These are phyloP conservation scores for Orbilia quercus DNA, from an alignment of 2,329 filamentous ascomycete genomes.

Conservation along the genomic window DNA sequence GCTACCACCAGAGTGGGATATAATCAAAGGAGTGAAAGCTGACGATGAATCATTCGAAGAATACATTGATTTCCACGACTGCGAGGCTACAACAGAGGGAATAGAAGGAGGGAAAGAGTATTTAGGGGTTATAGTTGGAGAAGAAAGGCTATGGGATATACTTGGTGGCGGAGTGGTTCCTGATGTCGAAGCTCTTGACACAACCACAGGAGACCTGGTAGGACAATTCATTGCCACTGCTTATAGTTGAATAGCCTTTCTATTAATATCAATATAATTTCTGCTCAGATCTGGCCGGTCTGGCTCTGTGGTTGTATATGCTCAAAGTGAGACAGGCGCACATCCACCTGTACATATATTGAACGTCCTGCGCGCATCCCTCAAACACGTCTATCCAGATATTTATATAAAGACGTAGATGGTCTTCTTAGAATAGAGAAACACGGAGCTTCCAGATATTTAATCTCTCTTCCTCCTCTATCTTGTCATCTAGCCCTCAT, in stretches of 20 bases:
- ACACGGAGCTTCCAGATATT: not conserved
- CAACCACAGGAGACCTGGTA: not conserved
- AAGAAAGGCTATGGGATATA: conserved; percentile 38
- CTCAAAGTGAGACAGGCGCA: too few relatives aligned
- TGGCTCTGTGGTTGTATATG: too few relatives aligned
- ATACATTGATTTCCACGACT: conserved; percentile 37
- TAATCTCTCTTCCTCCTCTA: too few relatives aligned
- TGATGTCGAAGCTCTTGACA: conserved; percentile 9
- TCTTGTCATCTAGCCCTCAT: too few relatives aligned
- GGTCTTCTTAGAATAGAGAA: not conserved
- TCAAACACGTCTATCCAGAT: too few relatives aligned
- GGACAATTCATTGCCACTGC: not conserved
- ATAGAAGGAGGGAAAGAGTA: conserved; percentile 18
- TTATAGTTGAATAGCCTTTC: not conserved
- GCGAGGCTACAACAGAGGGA: not conserved
- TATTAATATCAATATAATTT: not conserved
- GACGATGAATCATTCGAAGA: conserved; percentile 32
- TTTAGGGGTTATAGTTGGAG: conserved; percentile 35
- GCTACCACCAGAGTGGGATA: conserved; percentile 27
- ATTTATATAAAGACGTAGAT: not conserved
- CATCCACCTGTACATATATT: too few relatives aligned
- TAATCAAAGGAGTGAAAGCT: conserved; percentile 22
- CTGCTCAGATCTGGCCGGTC: too few relatives aligned
- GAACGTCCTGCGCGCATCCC: too few relatives aligned
- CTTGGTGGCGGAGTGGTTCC: conserved; percentile 33